A percentile compares a stretch with the other conserved stretches of the same genome.
Conservation (phyloP, 164 flowering plant genomes). For the Dillenia suffruticosa region DNA sequence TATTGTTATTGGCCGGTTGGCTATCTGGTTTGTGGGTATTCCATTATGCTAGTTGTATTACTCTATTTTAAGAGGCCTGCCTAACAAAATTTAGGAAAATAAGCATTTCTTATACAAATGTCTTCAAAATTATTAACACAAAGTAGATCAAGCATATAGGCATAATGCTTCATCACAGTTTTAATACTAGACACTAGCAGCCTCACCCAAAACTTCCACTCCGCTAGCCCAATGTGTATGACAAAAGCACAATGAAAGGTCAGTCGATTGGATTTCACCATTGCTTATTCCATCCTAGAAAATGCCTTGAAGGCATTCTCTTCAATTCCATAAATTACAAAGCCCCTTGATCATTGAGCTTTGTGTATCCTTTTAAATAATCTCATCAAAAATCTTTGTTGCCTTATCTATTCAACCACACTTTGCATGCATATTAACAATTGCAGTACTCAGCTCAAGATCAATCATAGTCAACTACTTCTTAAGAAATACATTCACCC, state of each 20-base stretch:
- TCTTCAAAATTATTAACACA: slow-evolving; percentile 33
- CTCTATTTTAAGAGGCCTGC: no score
- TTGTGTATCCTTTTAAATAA: slow-evolving; percentile 37
- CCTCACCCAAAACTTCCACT: slow-evolving; percentile 26
- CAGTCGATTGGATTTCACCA: slow-evolving; percentile 40
- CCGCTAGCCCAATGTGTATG: slow-evolving; percentile 38
- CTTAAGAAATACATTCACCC: slow-evolving; percentile 40
- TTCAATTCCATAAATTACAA: slow-evolving; percentile 39
- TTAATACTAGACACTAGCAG: slow-evolving; percentile 30
- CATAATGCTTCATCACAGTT: slow-evolving; percentile 46
- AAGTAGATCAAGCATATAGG: slow-evolving; percentile 47
- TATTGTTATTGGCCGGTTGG: no score
- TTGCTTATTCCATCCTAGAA: slow-evolving; percentile 28
- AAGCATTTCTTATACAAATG: slow-evolving; percentile 29
- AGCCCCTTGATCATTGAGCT: slow-evolving; percentile 44
- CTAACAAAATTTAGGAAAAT: slow-evolving; percentile 24
- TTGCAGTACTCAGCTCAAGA: slow-evolving; percentile 43
- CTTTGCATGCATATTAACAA: slow-evolving; percentile 46
- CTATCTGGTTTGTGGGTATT: no score
- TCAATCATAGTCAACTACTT: slow-evolving; percentile 23
- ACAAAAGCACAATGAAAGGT: slow-evolving; percentile 39
- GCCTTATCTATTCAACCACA: slow-evolving; percentile 45
- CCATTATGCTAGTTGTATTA: no score
- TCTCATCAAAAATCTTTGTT: slow-evolving; percentile 30
- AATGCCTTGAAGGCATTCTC: slow-evolving; percentile 38